These are phyloP conservation scores for Pluteus cervinus DNA, from an alignment of 768 basidiomycete genomes.

Conservation along the genomic window DNA sequence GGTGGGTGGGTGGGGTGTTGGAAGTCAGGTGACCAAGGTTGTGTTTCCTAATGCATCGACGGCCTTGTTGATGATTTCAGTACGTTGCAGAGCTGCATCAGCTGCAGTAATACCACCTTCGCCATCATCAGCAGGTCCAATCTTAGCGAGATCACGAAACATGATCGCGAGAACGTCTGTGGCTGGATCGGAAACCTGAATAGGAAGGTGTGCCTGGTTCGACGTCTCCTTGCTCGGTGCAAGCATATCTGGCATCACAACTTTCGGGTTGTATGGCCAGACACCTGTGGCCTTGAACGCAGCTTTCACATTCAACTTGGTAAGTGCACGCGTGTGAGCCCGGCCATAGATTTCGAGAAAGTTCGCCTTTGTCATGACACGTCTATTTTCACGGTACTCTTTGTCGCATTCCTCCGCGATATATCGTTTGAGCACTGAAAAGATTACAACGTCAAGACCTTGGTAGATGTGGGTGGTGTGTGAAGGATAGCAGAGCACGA, in stretches of 20 bases:
- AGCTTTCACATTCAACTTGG: constrained; percentile 21
- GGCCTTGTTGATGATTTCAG: constrained; percentile 3
- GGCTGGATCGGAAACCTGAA: not conserved
- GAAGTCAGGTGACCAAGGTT: not conserved
- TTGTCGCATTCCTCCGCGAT: constrained; percentile 13
- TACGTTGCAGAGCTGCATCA: constrained; percentile 3
- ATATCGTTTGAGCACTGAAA: constrained; percentile 22
- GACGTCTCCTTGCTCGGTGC: constrained; percentile 28
- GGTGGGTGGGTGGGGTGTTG: not conserved
- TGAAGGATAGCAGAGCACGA: constrained; percentile 37
- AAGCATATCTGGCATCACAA: constrained; percentile 26
- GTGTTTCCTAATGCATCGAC: not conserved
- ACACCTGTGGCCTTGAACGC: constrained; percentile 35
- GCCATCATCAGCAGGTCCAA: not conserved
- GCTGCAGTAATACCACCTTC: not conserved
- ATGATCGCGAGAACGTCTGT: constrained; percentile 4
- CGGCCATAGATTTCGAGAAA: constrained; percentile 27
- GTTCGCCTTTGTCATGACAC: constrained; percentile 25
- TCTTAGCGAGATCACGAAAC: constrained; percentile 3
- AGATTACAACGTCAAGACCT: constrained; percentile 35
- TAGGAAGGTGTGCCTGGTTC: constrained; percentile 12
- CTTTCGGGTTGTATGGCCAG: constrained; percentile 26
- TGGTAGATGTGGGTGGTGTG: constrained; percentile 41
- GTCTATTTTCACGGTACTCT: constrained; percentile 8
- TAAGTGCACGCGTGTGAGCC: constrained; percentile 26